Evolutionary conservation across 2,329 filamentous ascomycete species (phyloP).

Genomic region (Cadophora sp.): DNA sequence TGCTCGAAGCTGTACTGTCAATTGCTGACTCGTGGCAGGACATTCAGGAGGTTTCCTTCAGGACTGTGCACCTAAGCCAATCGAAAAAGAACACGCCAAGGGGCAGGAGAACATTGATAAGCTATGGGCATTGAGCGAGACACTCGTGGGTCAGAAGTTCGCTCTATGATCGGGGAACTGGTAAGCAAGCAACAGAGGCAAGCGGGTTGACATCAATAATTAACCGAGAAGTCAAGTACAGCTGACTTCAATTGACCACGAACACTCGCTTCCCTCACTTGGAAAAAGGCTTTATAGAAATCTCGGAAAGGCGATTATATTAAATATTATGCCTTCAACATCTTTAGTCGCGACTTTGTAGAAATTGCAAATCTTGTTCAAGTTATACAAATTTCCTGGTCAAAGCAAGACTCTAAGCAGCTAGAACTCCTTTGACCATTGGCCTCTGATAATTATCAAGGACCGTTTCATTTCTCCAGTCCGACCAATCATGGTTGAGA

Average conservation of each 20-base stretch:
- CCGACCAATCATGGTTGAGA: background rate
- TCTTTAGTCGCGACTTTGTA: no score
- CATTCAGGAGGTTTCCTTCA: constrained; percentile 21
- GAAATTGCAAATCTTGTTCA: no score
- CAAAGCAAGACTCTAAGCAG: background rate
- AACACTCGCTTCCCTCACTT: no score
- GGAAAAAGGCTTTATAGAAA: no score
- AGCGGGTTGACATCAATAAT: background rate
- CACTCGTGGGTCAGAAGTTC: constrained; percentile 46
- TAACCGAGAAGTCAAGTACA: background rate
- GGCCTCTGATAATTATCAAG: background rate
- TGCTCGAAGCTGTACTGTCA: background rate
- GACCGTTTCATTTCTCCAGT: background rate
- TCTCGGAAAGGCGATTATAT: no score
- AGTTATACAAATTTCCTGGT: no score
- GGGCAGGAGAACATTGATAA: constrained; percentile 29
- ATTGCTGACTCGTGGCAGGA: background rate
- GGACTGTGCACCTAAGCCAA: constrained; percentile 19
- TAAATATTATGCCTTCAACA: no score
- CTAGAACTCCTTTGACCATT: background rate
- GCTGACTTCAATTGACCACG: no score
- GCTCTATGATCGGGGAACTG: background rate
- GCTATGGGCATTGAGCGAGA: constrained; percentile 31
- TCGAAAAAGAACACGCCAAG: constrained; percentile 21
- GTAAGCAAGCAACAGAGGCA: no score